These are phyloP conservation scores for Pseudohalonectria lignicola DNA, from an alignment of 2,329 filamentous ascomycete genomes.

Conservation along the genomic window DNA sequence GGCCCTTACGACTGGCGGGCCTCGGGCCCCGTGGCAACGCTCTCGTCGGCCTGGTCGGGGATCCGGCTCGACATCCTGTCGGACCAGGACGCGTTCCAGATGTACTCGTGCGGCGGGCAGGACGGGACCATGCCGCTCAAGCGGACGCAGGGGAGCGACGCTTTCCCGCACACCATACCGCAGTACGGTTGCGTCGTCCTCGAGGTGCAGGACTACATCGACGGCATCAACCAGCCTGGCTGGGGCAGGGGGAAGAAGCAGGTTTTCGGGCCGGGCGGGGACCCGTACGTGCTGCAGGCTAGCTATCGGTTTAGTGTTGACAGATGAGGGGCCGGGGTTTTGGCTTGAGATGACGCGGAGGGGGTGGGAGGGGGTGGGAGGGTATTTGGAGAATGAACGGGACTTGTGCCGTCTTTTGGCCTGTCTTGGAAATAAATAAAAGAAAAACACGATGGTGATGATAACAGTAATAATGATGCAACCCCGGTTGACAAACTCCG, in stretches of 20 bases:
- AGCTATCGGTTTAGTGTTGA: conserved; percentile 49
- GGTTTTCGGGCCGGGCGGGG: conserved; percentile 46
- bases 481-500: too few relatives aligned
- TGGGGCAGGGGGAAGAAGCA: conserved; percentile 62
- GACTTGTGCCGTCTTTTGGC: too few relatives aligned
- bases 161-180: conserved; percentile 51
- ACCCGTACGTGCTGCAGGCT: conserved; percentile 51
- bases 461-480: too few relatives aligned
- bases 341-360: not conserved
- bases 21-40: conserved; percentile 47
- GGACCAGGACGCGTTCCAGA: conserved; percentile 79
- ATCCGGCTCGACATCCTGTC: conserved; percentile 73
- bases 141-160: conserved; percentile 50
- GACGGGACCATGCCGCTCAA: conserved; percentile 63
- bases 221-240: conserved; percentile 82
- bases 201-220: conserved; percentile 90
- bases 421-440: too few relatives aligned
- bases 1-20: conserved; percentile 53
- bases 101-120: conserved; percentile 74
- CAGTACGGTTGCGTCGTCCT: conserved; percentile 81
- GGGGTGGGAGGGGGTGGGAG: too few relatives aligned
- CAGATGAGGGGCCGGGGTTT: conserved; percentile 2
- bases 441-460: not conserved
- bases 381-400: too few relatives aligned
- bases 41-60: conserved; percentile 66